Evolutionary conservation across 176 grass and related monocot species (phyloP).

Genomic region (Carex pumila): DNA sequence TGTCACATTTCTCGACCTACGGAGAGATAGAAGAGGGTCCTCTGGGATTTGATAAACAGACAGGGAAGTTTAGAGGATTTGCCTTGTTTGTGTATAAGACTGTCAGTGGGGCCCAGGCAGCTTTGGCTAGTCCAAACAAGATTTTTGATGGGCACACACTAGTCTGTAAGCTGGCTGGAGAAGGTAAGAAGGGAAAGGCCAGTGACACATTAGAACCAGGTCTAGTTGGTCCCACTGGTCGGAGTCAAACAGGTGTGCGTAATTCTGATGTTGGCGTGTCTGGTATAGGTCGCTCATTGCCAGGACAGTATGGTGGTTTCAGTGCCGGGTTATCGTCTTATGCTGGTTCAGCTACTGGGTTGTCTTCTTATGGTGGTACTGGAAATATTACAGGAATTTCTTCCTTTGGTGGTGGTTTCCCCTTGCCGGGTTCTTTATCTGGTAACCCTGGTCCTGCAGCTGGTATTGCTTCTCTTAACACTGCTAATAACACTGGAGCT

Average conservation of each 20-base stretch:
- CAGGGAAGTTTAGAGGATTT: slow-evolving; percentile 85
- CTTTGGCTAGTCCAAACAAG: slow-evolving; percentile 67
- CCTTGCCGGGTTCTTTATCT: slow-evolving; percentile 41
- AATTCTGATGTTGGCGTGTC: slow-evolving; percentile 32
- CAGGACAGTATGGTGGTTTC: slow-evolving; percentile 58
- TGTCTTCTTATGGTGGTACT: slow-evolving; percentile 38
- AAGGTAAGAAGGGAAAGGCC: slow-evolving; percentile 85
- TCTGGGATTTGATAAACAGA: slow-evolving; percentile 86
- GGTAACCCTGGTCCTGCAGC: slow-evolving; percentile 42
- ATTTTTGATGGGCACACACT: slow-evolving; percentile 79
- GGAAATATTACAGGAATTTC: slow-evolving; percentile 33
- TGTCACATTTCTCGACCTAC: slow-evolving; percentile 59
- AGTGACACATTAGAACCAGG: slow-evolving; percentile 31
- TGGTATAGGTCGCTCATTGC: slow-evolving; percentile 23
- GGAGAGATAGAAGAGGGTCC: slow-evolving; percentile 98
- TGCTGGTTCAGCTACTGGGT: slow-evolving; percentile 45
- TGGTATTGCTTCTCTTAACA: slow-evolving; percentile 33
- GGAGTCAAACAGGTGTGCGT: slow-evolving; percentile 25
- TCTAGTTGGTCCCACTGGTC: slow-evolving; percentile 38
- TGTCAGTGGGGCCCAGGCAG: slow-evolving; percentile 59
- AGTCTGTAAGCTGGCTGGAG: slow-evolving; percentile 85
- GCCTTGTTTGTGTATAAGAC: slow-evolving; percentile 97
- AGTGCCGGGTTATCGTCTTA: slow-evolving; percentile 28
- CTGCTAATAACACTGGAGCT: slow-evolving; percentile 36
- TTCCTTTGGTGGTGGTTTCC: slow-evolving; percentile 40